These are phyloP conservation scores for Aspergillus quadricinctus DNA, from an alignment of 2,329 filamentous ascomycete genomes.

Conservation along the genomic window DNA sequence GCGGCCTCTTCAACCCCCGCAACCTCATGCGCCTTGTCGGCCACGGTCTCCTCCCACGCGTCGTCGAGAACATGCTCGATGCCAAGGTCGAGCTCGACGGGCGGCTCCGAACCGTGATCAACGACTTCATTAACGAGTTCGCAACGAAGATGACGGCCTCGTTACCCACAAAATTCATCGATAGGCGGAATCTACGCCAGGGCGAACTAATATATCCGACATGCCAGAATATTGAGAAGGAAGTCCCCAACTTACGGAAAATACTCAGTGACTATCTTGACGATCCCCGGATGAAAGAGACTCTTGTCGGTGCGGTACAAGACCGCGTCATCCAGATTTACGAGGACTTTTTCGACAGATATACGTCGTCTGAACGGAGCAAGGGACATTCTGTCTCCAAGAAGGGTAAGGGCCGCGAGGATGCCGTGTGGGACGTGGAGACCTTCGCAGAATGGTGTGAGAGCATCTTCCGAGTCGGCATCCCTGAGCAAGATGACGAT, in stretches of 20 bases:
- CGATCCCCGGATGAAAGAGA: constrained; percentile 61
- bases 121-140: constrained; percentile 60
- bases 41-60: constrained; percentile 57
- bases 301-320: constrained; percentile 61
- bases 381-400: constrained; percentile 33
- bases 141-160: constrained; percentile 53
- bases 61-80: constrained; percentile 68
- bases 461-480: constrained; percentile 55
- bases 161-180: constrained; percentile 37
- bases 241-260: constrained; percentile 52
- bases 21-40: constrained; percentile 58
- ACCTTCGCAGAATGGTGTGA: constrained; percentile 61
- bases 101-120: constrained; percentile 58
- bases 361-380: constrained; percentile 38
- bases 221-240: constrained; percentile 53
- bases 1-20: constrained; percentile 61
- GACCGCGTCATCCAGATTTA: constrained; percentile 60
- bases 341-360: constrained; percentile 59
- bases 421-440: constrained; percentile 62
- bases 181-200: constrained; percentile 35
- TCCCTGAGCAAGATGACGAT: constrained; percentile 20
- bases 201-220: constrained; percentile 45
- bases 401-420: constrained; percentile 58
- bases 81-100: constrained; percentile 66
- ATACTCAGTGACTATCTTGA: constrained; percentile 61